Evolutionary conservation across 306 rosid species (phyloP), one percentile per base, ranked within the genome.

Genomic region (Parietaria judaica): DNA sequence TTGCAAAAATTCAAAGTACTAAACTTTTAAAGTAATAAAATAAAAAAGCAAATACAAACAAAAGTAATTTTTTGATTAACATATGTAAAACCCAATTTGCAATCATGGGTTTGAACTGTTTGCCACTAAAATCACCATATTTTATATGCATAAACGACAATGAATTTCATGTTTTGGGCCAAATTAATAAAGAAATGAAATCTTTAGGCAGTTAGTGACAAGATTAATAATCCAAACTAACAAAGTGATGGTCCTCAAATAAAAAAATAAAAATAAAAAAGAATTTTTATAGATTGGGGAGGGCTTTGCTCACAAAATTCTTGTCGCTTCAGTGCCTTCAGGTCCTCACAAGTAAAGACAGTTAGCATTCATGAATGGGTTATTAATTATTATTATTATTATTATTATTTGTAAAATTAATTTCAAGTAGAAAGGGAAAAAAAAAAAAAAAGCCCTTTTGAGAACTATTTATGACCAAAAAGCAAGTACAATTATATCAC

Each of bases 311-410:
- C 8, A 15, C 49, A 60, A 60, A 49, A 51, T 15, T 57, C 36
- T 37, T 48, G 71, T 67, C 51, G 39, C 71, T 64, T 16, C 2
- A 37, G 64, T 57, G 58, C 36, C 54, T 51, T 63, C 31, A 43
- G 48, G 61, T 52, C 15, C 55, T 68, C 11, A 56, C 54, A 52
- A 9, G 16, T 51, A 14, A 51, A 52, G 66, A 68, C 66, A 68
- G 31, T 43, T 47, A 37, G 12, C 17, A 51, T 60, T 36, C 51
- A 14, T 52, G 56, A 39, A 39, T 3, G 8, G 3, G 44, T 39
- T 39, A 4, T 39, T 39, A 3, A 4, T 39, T 39, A 3, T 39
- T 7, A 3, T 7, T 39, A 4, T 39, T 7, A 3, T 39, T 39
- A 4, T 38, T 39, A 15, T 6, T 58, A 12, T 52, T 58, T 57